A percentile compares a stretch with the other conserved stretches of the same genome.
These are phyloP conservation scores for Cladosporium colombiae DNA, from an alignment of 2,329 filamentous ascomycete species.

Conservation along the genomic window DNA sequence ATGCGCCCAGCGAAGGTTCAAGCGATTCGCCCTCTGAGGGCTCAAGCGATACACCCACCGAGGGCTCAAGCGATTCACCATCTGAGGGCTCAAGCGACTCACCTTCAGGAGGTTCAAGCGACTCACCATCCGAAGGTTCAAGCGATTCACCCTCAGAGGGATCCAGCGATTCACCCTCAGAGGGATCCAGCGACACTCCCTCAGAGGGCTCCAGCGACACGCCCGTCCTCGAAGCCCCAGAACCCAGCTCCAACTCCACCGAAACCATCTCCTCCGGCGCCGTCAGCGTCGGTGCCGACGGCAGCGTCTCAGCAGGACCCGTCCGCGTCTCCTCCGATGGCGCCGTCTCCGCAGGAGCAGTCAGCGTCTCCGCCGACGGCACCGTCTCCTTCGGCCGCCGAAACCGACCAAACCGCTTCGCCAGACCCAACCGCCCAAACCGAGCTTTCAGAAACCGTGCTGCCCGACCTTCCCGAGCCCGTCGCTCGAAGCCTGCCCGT, in stretches of 20 bases:
- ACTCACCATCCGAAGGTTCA: neutral
- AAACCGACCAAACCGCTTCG: neutral
- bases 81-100: neutral
- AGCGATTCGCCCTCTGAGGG: neutral
- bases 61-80: neutral
- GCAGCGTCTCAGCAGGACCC: neutral
- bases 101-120: neutral
- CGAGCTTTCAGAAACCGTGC: neutral
- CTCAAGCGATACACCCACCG: neutral
- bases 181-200: neutral
- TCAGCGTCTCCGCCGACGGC: neutral
- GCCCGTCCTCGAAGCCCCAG: neutral
- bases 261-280: neutral
- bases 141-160: neutral
- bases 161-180: neutral
- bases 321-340: neutral
- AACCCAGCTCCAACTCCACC: neutral
- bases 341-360: neutral
- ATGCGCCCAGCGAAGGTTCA: neutral
- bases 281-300: neutral
- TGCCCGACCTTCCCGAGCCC: constrained; percentile 1
- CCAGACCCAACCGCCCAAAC: neutral
- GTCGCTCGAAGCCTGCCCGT: constrained; percentile 1
- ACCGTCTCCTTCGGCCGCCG: neutral
- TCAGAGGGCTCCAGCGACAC: neutral